phyloP scores from a whole-genome alignment of 768 basidiomycete species.

The Terana coerulea region DNA sequence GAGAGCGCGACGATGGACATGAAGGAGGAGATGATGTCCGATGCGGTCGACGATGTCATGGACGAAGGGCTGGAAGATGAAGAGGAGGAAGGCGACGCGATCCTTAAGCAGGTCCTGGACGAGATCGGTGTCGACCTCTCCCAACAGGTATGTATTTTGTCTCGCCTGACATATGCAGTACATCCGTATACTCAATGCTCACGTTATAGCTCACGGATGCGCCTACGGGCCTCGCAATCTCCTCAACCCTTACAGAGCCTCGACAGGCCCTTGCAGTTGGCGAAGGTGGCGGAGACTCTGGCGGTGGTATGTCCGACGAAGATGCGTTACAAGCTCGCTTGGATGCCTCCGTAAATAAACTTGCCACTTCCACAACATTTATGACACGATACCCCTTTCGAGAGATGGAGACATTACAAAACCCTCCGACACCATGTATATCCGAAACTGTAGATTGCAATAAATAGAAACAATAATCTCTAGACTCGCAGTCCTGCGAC shows the following conservation, averaged over 20 bases:
- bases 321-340: conserved; percentile 92
- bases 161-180: not conserved
- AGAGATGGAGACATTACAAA: not conserved
- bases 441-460: not conserved
- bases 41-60: conserved; percentile 97
- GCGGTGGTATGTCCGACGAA: conserved; percentile 62
- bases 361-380: too few relatives aligned
- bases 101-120: conserved; percentile 92
- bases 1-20: conserved; percentile 99
- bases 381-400: not conserved
- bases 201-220: conserved; percentile 71
- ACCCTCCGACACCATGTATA: not conserved
- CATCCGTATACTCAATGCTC: not conserved
- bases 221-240: conserved; percentile 65
- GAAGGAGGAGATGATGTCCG: conserved; percentile 99
- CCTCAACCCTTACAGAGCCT: conserved; percentile 56
- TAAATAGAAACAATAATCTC: conserved; percentile 2
- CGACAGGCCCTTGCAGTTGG: conserved; percentile 86
- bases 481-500: conserved; percentile 55
- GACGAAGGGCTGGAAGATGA: conserved; percentile 88
- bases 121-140: conserved; percentile 93
- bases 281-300: conserved; percentile 43
- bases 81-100: conserved; percentile 94
- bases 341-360: conserved; percentile 88
- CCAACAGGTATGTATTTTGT: conserved; percentile 58